Evolutionary conservation across 2,329 filamentous ascomycete genomes (phyloP), one percentile per base, ranked within the genome.

Genomic region (Bipolaris bicolor): DNA sequence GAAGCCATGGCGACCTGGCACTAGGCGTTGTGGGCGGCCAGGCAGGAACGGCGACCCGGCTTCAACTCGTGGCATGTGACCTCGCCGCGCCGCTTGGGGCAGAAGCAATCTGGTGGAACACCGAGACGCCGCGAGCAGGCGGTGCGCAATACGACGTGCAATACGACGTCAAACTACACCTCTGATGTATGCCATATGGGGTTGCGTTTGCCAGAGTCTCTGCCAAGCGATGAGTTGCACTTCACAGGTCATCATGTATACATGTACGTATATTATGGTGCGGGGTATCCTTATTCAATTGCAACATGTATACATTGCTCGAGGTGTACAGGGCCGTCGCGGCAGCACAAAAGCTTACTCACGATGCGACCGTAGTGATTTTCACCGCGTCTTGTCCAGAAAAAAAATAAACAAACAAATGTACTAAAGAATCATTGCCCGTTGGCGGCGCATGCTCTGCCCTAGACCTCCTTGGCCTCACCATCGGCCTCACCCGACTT

Each of bases 401-500:
- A 31, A 15, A 65, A 29, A 61, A 64, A 43, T 60, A 61, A 55
- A 40, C 48, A 65, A 63, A 58, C 54, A 24, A 60, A 63, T 45
- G 62, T 61, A 55, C 41, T 52, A 53, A 55, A 52, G 51, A 54
- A 20, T 31, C 34, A 41, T 43, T 33, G 49, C 48, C 50, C 5
- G 10, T 34, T 18, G 10, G 16, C 24, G 18, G 24, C 26, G 9
- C 22, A 33, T 52, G 46, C 50, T 9, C 18, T 26, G 20, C 15
- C 39, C 49, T 69, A 76, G 39, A 76, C 64, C 13, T 73, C 70
- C 66, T 55, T 64, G 22, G 64, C 53, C 39, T 66, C 55, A 45
- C 90, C 90, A 73, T 93, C 89, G 22, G 84, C 88, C 81, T 87
- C 86, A 66, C 84, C 90, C 26, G 84, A 87, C 79, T 90, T 96